Base-by-base conservation (phyloP, 73 alveolate species). In the Paraurostyla sp. region DNA sequence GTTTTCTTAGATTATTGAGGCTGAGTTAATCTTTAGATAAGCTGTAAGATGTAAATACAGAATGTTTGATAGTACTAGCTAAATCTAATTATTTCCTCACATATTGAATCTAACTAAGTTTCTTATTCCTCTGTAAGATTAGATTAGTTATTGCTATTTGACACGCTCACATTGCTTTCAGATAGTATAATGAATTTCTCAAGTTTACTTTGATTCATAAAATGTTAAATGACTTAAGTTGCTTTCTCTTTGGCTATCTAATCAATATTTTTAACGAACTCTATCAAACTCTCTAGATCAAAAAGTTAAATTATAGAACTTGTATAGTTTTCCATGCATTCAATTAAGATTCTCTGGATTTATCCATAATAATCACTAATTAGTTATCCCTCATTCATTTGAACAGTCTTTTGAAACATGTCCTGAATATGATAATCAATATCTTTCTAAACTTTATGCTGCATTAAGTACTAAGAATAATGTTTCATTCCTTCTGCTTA, bases 401-500 rank as follows among this genome's bases (percentile, higher is more conserved):
- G 16, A 22, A 51, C 58, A 0, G 89, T 78, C 45, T 78, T 78
- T 52, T 78, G 45, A 35, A 51, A 78, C 89, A 78, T 78, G 15
- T 78, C 89, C 40, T 23, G 29, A 6, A 78, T 52, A 3, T 23
- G 22, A 0, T 18, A 23, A 3, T 78, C 89, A 13, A 78, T 51
- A 27, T 78, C 89, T 0, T 40, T 18, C 22, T 52, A 36, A 13
- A 78, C 71, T 42, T 78, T 78, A 40, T 78, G 23, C 7, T 78
- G 40, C 76, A 78, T 78, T 7, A 78, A 30, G 35, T 51, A 78
- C 27, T 78, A 60, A 22, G 89, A 52, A 27, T 78, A 78, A 36
- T 78, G 60, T 35, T 78, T 78, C 89, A 78, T 78, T 22, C 89
- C 89, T 54, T 78, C 89, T 23, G 41, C 76, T 52, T 78, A 27